A percentile compares a stretch with the other conserved stretches of the same genome.
Evolutionary conservation across 1,284 basidiomycete genomes (phyloP).

Genomic region (Moesziomyces parantarcticus): DNA sequence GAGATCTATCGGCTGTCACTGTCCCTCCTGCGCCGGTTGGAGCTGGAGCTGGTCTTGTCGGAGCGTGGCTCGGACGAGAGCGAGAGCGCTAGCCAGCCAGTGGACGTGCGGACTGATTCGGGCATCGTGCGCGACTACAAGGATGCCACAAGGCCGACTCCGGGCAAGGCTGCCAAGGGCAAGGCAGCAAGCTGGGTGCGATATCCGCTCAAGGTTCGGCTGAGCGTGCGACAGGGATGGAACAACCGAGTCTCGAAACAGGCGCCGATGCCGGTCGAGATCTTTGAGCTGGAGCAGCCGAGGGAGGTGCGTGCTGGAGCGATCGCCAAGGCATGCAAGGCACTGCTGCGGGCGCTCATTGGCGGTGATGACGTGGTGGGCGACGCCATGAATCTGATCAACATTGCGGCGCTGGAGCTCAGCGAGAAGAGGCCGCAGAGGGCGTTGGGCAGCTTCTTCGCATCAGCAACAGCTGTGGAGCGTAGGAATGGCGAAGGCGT

Average conservation of each 20-base stretch:
- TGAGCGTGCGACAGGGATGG: conserved; percentile 52
- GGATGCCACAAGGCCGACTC: conserved; percentile 2
- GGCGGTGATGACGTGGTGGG: conserved; percentile 46
- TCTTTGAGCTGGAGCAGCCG: conserved; percentile 44
- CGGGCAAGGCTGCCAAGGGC: neutral
- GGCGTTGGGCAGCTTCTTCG: conserved; percentile 45
- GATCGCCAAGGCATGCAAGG: conserved; percentile 37
- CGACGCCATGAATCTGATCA: conserved; percentile 56
- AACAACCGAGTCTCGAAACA: conserved; percentile 47
- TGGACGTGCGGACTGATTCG: conserved; percentile 4
- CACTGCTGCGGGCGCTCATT: conserved; percentile 32
- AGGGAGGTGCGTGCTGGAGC: conserved; percentile 18
- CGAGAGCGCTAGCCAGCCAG: neutral
- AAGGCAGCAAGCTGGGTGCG: conserved; percentile 39
- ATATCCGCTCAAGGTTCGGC: conserved; percentile 53
- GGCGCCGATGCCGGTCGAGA: conserved; percentile 56
- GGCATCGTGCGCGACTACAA: conserved; percentile 33
- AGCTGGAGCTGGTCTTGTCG: conserved; percentile 52
- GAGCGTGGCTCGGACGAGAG: neutral
- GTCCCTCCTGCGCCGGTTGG: conserved; percentile 53
- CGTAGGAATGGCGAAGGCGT: neutral
- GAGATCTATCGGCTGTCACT: conserved; percentile 40
- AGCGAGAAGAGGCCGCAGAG: conserved; percentile 35
- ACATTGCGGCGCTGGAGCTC: conserved; percentile 58
- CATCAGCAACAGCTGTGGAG: neutral